phyloP scores from a whole-genome alignment of 2,329 filamentous ascomycete species.

The Alternaria angustiovoidea region DNA sequence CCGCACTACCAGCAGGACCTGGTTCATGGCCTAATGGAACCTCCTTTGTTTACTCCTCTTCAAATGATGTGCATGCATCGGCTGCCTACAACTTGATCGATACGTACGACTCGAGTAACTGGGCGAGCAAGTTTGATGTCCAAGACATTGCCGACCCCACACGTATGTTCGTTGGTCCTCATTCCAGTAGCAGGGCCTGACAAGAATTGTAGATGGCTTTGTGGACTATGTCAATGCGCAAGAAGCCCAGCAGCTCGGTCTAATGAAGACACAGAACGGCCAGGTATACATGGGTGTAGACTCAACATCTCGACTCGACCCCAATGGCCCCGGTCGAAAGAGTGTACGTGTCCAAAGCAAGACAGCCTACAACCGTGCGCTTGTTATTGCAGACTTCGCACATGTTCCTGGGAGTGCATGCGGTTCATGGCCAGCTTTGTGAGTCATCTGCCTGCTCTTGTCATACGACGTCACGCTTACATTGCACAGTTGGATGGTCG shows the following conservation, averaged over 20 bases:
- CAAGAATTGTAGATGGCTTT: slow-evolving; percentile 40
- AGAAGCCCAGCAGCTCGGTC: slow-evolving; percentile 43
- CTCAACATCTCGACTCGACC: slow-evolving; percentile 35
- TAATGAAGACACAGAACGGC: slow-evolving; percentile 42
- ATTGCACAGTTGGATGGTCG: slow-evolving; percentile 48
- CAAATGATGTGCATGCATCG: slow-evolving; percentile 15
- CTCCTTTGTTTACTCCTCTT: slow-evolving; percentile 20
- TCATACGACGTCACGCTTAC: slow-evolving; percentile 2
- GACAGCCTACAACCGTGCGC: slow-evolving; percentile 45
- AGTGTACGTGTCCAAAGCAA: slow-evolving; percentile 51
- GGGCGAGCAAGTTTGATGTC: slow-evolving; percentile 49
- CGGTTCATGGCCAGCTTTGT: slow-evolving; percentile 53
- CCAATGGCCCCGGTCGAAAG: slow-evolving; percentile 46
- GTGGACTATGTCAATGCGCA: slow-evolving; percentile 48
- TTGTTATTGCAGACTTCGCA: slow-evolving; percentile 52
- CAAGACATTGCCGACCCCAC: slow-evolving; percentile 48
- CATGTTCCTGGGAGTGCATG: slow-evolving; percentile 51
- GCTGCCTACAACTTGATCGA: slow-evolving; percentile 44
- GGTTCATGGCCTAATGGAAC: slow-evolving; percentile 34
- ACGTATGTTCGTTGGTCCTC: slow-evolving; percentile 27
- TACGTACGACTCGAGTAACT: slow-evolving; percentile 50
- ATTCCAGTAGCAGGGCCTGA: not conserved
- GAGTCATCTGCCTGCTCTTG: slow-evolving; percentile 2
- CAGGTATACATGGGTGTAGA: slow-evolving; percentile 54
- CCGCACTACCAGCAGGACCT: slow-evolving; percentile 32